Evolutionary conservation across 352 stramenopile species (phyloP), one percentile per base, ranked within the genome.

Genomic region (Phytophthora colocasiae): DNA sequence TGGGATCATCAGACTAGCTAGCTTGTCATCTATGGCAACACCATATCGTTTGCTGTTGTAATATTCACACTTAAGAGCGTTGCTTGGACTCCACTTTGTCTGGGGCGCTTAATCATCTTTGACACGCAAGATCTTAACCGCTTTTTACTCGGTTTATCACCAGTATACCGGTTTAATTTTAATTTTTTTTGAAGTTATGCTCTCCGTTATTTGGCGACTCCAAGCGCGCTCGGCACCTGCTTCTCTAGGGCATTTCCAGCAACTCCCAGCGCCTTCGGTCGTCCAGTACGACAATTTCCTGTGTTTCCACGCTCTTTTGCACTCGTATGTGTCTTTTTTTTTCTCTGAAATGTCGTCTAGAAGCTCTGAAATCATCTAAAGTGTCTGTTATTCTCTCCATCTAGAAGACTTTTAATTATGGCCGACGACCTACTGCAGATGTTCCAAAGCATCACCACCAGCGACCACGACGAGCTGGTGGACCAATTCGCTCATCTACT

Each of bases 401-500:
- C 39, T 52, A 51, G 12, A 49, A 17, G 7, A 43, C 38, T 22
- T 40, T 29, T 11, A 62, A 67, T 29, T 19, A 92, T 92, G 84
- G 81, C 81, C 51, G 87, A 95, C 66, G 85, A 96, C 49, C 59
- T 96, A 31, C 72, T 96, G 69, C 87, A 90, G 58, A 91, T 93
- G 80, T 94, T 96, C 68, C 84, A 93, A 68, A 94, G 84, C 71
- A 96, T 96, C 71, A 94, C 85, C 22, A 96, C 88, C 24, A 83
- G 71, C 39, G 88, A 96, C 63, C 85, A 92, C 57, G 88, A 96
- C 40, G 85, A 93, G 69, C 70, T 96, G 6, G 78, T 96, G 24
- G 83, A 93, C 44, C 88, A 96, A 58, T 96, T 96, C 66, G 82
- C 85, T 19, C 76, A 88, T 52, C 62, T 96, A 32, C 59, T 96